Evolutionary conservation across 345 rosid species (phyloP).

Genomic region (Boechera divaricarpa): DNA sequence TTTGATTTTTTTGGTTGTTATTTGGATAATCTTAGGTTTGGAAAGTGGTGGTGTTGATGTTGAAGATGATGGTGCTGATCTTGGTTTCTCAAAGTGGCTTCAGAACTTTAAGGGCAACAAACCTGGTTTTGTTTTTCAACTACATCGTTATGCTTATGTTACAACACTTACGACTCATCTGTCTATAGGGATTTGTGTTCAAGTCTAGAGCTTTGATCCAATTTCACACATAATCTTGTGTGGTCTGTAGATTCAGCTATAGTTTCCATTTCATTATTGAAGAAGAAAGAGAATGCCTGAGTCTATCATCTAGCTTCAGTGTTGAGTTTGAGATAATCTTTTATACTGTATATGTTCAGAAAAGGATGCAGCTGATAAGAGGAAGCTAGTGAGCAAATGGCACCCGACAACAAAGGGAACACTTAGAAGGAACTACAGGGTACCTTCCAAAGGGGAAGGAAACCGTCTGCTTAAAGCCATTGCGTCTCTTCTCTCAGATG

Average conservation of each 20-base stretch:
- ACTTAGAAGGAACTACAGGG: slow-evolving; percentile 82
- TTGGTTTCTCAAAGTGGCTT: slow-evolving; percentile 89
- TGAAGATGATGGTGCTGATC: slow-evolving; percentile 63
- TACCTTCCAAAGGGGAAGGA: slow-evolving; percentile 88
- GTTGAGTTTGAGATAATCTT: slow-evolving; percentile 21
- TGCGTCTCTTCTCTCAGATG: slow-evolving; percentile 84
- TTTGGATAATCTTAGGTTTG: slow-evolving; percentile 48
- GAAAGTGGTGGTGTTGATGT: slow-evolving; percentile 49
- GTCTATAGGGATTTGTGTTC: slow-evolving; percentile 18
- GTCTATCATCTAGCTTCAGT: background rate
- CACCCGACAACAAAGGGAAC: slow-evolving; percentile 94
- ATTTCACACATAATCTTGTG: background rate
- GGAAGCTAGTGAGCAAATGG: slow-evolving; percentile 95
- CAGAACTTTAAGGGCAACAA: slow-evolving; percentile 59
- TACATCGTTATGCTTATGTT: background rate
- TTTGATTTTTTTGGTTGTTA: background rate
- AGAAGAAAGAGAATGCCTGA: background rate
- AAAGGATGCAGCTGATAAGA: slow-evolving; percentile 70
- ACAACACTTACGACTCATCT: background rate
- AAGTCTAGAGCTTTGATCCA: background rate
- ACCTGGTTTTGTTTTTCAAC: slow-evolving; percentile 58
- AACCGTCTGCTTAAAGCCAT: slow-evolving; percentile 81
- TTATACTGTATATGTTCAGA: slow-evolving; percentile 45
- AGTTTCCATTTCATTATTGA: slow-evolving; percentile 1
- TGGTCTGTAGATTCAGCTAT: background rate